These are phyloP conservation scores for Plantago rigida DNA, from an alignment of 305 asterid genomes.

Conservation along the genomic window DNA sequence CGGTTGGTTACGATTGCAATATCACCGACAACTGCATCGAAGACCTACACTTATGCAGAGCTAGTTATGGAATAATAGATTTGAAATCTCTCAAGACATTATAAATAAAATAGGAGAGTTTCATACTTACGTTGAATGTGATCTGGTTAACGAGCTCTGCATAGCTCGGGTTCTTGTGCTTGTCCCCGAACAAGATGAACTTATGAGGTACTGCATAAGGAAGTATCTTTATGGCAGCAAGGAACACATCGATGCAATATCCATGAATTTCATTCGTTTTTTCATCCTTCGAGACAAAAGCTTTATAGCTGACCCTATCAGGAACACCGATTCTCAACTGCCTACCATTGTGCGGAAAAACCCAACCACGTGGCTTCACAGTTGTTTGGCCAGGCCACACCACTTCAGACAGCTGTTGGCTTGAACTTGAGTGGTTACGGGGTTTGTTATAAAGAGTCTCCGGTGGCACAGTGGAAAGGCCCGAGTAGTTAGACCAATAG, in stretches of 20 bases:
- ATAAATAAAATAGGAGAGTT: background rate
- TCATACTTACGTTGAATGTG: slow-evolving; percentile 42
- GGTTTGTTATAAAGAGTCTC: slow-evolving; percentile 46
- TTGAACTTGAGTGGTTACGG: slow-evolving; percentile 53
- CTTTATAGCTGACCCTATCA: slow-evolving; percentile 52
- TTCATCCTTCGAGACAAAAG: slow-evolving; percentile 45
- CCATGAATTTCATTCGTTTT: slow-evolving; percentile 37
- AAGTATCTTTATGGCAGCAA: slow-evolving; percentile 59
- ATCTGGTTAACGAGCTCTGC: slow-evolving; percentile 45
- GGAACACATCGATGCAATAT: slow-evolving; percentile 67
- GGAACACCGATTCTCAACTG: slow-evolving; percentile 70
- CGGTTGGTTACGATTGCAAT: slow-evolving; percentile 65
- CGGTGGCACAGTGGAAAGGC: slow-evolving; percentile 54
- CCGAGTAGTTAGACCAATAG: slow-evolving; percentile 47
- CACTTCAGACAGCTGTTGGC: slow-evolving; percentile 40
- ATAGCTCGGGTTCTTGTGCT: slow-evolving; percentile 61
- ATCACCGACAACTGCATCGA: slow-evolving; percentile 84
- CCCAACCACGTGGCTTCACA: slow-evolving; percentile 74
- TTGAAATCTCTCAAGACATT: slow-evolving; percentile 1
- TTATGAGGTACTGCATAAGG: slow-evolving; percentile 63
- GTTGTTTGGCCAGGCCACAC: slow-evolving; percentile 67
- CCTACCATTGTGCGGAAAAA: slow-evolving; percentile 54
- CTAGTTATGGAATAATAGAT: slow-evolving; percentile 7
- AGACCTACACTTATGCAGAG: slow-evolving; percentile 34
- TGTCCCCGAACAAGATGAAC: slow-evolving; percentile 57